These are phyloP conservation scores for Metschnikowia bowlesiae DNA, from an alignment of 805 yeast genomes.

Conservation along the genomic window DNA sequence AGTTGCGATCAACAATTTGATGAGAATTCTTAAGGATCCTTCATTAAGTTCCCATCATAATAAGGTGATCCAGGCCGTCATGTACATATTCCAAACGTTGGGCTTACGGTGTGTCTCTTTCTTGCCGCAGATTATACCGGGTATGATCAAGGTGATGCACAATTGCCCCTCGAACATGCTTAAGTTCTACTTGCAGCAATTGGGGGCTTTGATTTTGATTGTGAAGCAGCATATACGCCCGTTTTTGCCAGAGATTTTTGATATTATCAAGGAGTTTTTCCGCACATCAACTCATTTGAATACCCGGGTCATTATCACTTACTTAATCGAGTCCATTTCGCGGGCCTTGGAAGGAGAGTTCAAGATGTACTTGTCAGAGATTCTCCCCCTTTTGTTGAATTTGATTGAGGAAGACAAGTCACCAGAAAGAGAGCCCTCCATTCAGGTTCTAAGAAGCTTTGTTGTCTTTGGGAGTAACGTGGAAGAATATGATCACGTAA, in stretches of 20 bases:
- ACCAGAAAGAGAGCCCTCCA: constrained; percentile 53
- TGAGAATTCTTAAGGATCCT: constrained; percentile 80
- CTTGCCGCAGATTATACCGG: constrained; percentile 82
- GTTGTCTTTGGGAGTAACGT: constrained; percentile 83
- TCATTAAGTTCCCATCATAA: constrained; percentile 85
- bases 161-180: constrained; percentile 73
- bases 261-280: constrained; percentile 72
- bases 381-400: constrained; percentile 70
- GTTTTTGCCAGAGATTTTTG: constrained; percentile 69
- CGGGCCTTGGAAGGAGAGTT: constrained; percentile 89
- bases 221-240: constrained; percentile 91
- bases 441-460: constrained; percentile 74
- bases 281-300: constrained; percentile 39
- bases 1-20: constrained; percentile 80
- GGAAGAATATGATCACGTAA: constrained; percentile 82
- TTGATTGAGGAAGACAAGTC: constrained; percentile 72
- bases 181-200: constrained; percentile 85
- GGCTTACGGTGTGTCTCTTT: constrained; percentile 90
- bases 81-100: constrained; percentile 83
- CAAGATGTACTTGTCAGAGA: constrained; percentile 72
- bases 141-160: constrained; percentile 79
- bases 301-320: constrained; percentile 73
- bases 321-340: constrained; percentile 78
- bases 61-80: constrained; percentile 88
- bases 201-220: constrained; percentile 71